Base-by-base conservation (phyloP, 306 rosid genomes). In the Rosa lucieae region DNA sequence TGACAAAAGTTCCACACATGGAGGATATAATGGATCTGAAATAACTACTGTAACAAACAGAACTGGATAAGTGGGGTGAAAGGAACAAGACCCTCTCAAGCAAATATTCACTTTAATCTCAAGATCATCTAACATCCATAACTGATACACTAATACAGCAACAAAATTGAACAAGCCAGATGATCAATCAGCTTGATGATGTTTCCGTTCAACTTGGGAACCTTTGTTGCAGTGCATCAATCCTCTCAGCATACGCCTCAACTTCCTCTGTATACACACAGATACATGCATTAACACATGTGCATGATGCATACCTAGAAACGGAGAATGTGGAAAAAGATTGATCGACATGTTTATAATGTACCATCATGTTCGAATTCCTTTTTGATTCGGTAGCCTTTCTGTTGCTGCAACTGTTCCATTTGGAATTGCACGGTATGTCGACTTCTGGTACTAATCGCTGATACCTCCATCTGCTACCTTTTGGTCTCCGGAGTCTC, bases 221-320 rank as follows among this genome's bases (percentile, higher is more conserved):
- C 62, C 72, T 20, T 76, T 68, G 46, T 78, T 58, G 81, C 80
- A 88, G 62, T 18, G 2, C 72, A 61, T 63, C 12, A 89, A 21
- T 13, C 77, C 86, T 79, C 72, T 85, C 75, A 83, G 55, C 40
- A 56, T 39, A n/a, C 46, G 63, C 79, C 86, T 86, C 69, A 88
- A 3, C 80, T 83, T 86, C 58, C 70, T 73, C 93, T 89, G 87
- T 81, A 65, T 52, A 26, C 15, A 21, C 0, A 59, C 3, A 42
- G 6, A 80, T 12, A 26, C 0, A 4, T 17, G 8, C 66, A 6
- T 29, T 0, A 39, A 18, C 63, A 39, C 70, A 77, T 4, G 11
- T 68, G 5, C 67, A 32, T 15, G 12, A 3, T 8, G 29, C 58
- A 65, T 1, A 21, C 9, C 71, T 20, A 4, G 11, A 61, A 65